Evolutionary conservation across 2,329 filamentous ascomycete species (phyloP).

Genomic region (Colletotrichum endophyticum): DNA sequence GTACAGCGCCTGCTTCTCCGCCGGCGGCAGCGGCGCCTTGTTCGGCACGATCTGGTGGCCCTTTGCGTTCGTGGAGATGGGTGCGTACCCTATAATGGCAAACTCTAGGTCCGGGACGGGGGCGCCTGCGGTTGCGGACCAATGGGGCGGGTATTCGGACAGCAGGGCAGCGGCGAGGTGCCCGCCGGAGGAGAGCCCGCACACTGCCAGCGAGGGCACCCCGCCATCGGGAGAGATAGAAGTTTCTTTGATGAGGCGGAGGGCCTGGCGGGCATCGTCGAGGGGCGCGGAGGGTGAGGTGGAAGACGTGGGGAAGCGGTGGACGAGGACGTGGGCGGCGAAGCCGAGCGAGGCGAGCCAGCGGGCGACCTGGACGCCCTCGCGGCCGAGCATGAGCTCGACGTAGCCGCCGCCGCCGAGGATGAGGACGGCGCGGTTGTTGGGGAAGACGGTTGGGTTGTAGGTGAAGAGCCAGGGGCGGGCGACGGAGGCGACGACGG

Average conservation of each 20-base stretch:
- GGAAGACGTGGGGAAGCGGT: conserved; percentile 24
- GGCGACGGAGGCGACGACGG: conserved; percentile 18
- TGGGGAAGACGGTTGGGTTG: conserved; percentile 17
- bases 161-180: conserved; percentile 25
- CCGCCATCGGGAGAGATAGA: neutral
- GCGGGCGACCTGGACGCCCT: conserved; percentile 24
- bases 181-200: conserved; percentile 25
- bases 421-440: conserved; percentile 23
- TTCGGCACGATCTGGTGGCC: conserved; percentile 22
- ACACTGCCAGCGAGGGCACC: conserved; percentile 11
- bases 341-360: conserved; percentile 26
- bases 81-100: conserved; percentile 25
- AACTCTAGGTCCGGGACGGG: conserved; percentile 19
- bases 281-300: conserved; percentile 22
- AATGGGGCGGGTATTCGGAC: conserved; percentile 18
- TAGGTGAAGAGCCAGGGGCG: conserved; percentile 26
- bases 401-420: conserved; percentile 26
- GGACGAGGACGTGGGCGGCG: conserved; percentile 25
- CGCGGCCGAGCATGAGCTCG: conserved; percentile 26
- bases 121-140: conserved; percentile 8
- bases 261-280: conserved; percentile 24
- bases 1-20: conserved; percentile 26
- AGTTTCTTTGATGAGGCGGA: conserved; percentile 14
- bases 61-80: conserved; percentile 26
- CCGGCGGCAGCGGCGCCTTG: conserved; percentile 24